Evolutionary conservation across 2,329 filamentous ascomycete genomes (phyloP).

Genomic region (Rutstroemia sp.): DNA sequence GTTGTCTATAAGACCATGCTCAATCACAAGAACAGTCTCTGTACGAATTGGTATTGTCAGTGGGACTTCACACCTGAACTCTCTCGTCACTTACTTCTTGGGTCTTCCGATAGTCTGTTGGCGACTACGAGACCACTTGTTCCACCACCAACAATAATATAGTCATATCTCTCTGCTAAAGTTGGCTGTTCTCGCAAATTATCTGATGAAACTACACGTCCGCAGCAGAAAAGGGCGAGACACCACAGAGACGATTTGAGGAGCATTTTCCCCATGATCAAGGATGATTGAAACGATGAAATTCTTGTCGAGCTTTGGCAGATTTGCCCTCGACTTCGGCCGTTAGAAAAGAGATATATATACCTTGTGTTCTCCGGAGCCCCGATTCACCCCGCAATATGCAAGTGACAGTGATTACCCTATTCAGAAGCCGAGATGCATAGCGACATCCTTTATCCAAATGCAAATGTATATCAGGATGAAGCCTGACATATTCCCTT

Average conservation of each 20-base stretch:
- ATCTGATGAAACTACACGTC: neutral
- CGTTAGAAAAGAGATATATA: neutral
- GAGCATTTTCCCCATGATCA: neutral
- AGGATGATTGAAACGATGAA: neutral
- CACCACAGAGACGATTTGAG: neutral
- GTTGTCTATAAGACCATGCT: conserved; percentile 1
- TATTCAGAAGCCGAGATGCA: neutral
- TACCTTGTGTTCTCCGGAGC: too few relatives aligned
- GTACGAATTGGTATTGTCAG: neutral
- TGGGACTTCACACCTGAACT: neutral
- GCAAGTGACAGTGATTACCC: neutral
- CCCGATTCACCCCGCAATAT: neutral
- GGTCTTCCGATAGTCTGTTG: conserved; percentile 33
- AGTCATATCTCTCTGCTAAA: conserved; percentile 4
- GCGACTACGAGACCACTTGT: conserved; percentile 28
- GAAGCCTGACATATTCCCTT: too few relatives aligned
- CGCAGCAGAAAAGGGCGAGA: neutral
- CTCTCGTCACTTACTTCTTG: conserved; percentile 11
- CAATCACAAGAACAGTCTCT: conserved; percentile 2
- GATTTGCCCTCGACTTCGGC: neutral
- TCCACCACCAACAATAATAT: conserved; percentile 3
- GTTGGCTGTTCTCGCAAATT: neutral
- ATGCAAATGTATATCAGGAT: neutral
- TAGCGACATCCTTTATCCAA: neutral
- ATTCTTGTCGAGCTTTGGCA: neutral